A percentile compares a stretch with the other conserved stretches of the same genome.
These are phyloP conservation scores for Scheffersomyces parashehatae DNA, from an alignment of 1,139 yeast genomes.

Conservation along the genomic window DNA sequence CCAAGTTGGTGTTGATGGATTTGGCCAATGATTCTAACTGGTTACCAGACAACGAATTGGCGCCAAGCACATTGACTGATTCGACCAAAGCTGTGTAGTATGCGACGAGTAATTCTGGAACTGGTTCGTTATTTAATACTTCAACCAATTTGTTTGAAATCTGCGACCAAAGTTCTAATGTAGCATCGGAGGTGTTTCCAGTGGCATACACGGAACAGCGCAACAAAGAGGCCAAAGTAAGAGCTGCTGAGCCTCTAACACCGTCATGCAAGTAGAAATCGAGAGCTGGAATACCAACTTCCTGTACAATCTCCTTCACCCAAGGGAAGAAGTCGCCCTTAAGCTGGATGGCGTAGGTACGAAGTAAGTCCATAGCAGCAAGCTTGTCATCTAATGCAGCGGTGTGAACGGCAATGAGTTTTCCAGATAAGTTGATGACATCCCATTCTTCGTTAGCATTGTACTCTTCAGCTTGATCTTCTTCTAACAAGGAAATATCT, in stretches of 20 bases:
- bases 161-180: conserved; percentile 69
- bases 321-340: conserved; percentile 83
- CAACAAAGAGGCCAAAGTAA: conserved; percentile 76
- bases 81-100: conserved; percentile 74
- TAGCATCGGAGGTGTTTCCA: conserved; percentile 55
- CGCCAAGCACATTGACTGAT: conserved; percentile 67
- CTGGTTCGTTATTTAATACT: conserved; percentile 75
- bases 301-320: conserved; percentile 74
- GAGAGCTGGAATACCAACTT: conserved; percentile 83
- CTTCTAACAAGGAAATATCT: conserved; percentile 84
- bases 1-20: conserved; percentile 61
- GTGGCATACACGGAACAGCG: conserved; percentile 67
- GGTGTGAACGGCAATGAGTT: conserved; percentile 92
- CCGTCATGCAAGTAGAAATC: conserved; percentile 93
- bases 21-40: conserved; percentile 62
- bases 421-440: conserved; percentile 86
- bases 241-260: conserved; percentile 87
- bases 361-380: conserved; percentile 83
- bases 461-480: conserved; percentile 80
- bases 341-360: conserved; percentile 84
- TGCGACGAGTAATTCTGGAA: conserved; percentile 77
- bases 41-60: conserved; percentile 53
- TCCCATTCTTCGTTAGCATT: conserved; percentile 94
- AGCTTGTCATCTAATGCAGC: conserved; percentile 91
- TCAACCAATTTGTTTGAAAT: conserved; percentile 69